Conservation (phyloP, 805 yeast species). For the baker's yeast (Saccharomyces cerevisiae) region DNA sequence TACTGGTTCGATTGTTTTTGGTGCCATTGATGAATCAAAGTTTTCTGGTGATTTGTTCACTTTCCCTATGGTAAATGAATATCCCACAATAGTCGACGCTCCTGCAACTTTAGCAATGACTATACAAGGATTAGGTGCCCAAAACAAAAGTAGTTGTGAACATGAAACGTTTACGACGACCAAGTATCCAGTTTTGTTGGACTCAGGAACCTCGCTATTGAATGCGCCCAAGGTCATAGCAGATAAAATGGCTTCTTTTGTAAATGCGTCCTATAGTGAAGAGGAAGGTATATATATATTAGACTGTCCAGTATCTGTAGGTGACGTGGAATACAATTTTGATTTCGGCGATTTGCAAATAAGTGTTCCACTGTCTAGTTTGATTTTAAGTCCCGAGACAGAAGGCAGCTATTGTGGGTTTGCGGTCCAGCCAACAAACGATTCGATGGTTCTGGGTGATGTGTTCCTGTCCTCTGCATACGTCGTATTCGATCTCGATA, state of each 20-base stretch:
- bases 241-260: slow-evolving; percentile 25
- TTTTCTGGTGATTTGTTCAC: slow-evolving; percentile 41
- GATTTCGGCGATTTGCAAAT: slow-evolving; percentile 54
- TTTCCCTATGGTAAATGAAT: slow-evolving; percentile 43
- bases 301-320: slow-evolving; percentile 32
- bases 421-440: slow-evolving; percentile 33
- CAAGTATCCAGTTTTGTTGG: slow-evolving; percentile 38
- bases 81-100: slow-evolving; percentile 12
- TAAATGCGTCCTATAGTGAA: slow-evolving; percentile 32
- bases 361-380: slow-evolving; percentile 38
- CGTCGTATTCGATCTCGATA: slow-evolving; percentile 47
- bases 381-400: slow-evolving; percentile 22
- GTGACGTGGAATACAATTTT: slow-evolving; percentile 27
- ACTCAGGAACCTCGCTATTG: slow-evolving; percentile 51
- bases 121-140: slow-evolving; percentile 33
- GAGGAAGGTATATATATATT: slow-evolving; percentile 35
- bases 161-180: slow-evolving; percentile 17
- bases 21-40: slow-evolving; percentile 52
- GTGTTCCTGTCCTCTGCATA: slow-evolving; percentile 45
- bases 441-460: slow-evolving; percentile 42
- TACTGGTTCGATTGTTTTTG: slow-evolving; percentile 50
- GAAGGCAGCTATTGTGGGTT: slow-evolving; percentile 36
- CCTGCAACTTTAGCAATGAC: slow-evolving; percentile 43
- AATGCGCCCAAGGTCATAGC: slow-evolving; percentile 35
- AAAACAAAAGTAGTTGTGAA: slow-evolving; percentile 13